These are phyloP conservation scores for Lactarius quietus DNA, from an alignment of 768 basidiomycete genomes.

Conservation along the genomic window DNA sequence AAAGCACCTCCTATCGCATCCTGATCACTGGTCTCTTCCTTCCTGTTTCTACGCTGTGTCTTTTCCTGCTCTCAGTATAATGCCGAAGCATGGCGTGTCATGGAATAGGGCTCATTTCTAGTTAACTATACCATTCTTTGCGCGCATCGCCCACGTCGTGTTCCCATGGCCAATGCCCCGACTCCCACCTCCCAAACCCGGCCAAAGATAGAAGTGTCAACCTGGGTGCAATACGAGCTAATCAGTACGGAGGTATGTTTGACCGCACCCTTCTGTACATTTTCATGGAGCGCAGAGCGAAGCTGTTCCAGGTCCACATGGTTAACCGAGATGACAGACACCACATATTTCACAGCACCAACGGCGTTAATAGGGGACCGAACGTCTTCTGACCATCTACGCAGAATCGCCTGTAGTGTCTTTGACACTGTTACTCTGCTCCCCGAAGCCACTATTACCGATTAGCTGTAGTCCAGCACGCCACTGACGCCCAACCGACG, in stretches of 20 bases:
- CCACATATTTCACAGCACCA: not conserved
- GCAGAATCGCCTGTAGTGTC: not conserved
- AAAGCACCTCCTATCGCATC: not conserved
- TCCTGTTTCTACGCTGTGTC: not conserved
- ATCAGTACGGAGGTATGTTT: not conserved
- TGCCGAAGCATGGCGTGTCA: constrained; percentile 3
- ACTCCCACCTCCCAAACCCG: not conserved
- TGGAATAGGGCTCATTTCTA: not conserved
- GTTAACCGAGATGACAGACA: not conserved
- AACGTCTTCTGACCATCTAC: not conserved
- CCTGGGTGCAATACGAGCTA: not conserved
- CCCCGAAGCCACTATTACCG: not conserved
- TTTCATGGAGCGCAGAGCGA: not conserved
- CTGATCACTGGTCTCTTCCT: not conserved
- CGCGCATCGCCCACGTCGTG: not conserved
- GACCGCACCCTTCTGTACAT: not conserved
- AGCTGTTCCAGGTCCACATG: not conserved
- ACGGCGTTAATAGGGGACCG: not conserved
- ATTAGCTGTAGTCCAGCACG: not conserved
- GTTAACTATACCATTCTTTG: not conserved
- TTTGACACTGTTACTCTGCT: not conserved
- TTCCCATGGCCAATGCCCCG: not conserved
- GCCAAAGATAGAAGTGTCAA: not conserved
- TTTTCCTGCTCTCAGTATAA: not conserved
- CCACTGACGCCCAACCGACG: not conserved